Evolutionary conservation across 768 basidiomycete species (phyloP).

Genomic region (Suillus sp.): DNA sequence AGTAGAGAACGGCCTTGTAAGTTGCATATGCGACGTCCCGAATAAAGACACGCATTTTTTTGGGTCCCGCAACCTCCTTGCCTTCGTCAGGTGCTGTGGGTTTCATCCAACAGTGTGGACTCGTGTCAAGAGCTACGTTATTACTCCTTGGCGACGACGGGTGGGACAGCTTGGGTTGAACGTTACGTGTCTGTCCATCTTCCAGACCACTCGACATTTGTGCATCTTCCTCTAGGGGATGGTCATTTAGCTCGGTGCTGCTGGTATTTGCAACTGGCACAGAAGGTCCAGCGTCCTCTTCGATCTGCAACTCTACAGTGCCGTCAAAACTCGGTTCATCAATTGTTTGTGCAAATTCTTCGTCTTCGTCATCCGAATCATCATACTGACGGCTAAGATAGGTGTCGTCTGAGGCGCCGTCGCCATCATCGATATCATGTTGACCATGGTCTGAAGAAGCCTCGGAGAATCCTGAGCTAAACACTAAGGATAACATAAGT

Average conservation of each 20-base stretch:
- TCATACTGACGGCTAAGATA: conserved; percentile 38
- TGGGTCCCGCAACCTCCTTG: conserved; percentile 42
- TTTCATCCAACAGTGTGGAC: conserved; percentile 15
- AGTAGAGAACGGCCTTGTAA: conserved; percentile 72
- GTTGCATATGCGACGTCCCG: conserved; percentile 63
- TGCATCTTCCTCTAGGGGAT: background rate
- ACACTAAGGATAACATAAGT: conserved; percentile 50
- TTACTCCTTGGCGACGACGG: conserved; percentile 42
- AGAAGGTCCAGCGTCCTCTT: conserved; percentile 14
- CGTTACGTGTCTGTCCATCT: conserved; percentile 28
- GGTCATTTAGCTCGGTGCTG: conserved; percentile 13
- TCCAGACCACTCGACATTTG: conserved; percentile 10
- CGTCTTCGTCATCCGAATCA: conserved; percentile 58
- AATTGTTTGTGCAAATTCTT: conserved; percentile 40
- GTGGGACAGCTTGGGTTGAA: conserved; percentile 38
- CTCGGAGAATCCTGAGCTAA: conserved; percentile 70
- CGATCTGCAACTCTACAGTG: conserved; percentile 22
- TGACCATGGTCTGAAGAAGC: conserved; percentile 37
- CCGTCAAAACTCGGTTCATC: conserved; percentile 37
- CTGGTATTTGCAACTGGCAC: conserved; percentile 4
- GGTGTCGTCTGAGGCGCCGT: conserved; percentile 54
- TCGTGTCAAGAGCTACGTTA: conserved; percentile 21
- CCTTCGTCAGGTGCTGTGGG: conserved; percentile 4
- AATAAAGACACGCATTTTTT: conserved; percentile 54
- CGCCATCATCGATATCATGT: conserved; percentile 39